Conservation (phyloP, 352 stramenopile species). For the Aphanomyces astaci region DNA sequence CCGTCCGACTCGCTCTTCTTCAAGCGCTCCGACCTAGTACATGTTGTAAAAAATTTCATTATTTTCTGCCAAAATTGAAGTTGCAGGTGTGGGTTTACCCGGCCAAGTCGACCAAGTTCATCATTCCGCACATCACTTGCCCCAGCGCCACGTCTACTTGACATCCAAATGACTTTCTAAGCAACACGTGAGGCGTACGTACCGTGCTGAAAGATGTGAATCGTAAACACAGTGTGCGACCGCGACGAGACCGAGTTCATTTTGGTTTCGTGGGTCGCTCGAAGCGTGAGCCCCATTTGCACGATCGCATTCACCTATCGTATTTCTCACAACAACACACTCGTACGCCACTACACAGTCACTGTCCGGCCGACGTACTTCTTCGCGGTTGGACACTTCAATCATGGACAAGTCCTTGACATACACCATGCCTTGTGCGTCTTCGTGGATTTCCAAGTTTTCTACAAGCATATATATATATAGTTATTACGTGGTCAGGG, state of each 20-base stretch:
- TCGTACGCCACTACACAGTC: not conserved
- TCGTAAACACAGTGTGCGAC: constrained; percentile 82
- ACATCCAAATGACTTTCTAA: not conserved
- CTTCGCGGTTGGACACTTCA: constrained; percentile 76
- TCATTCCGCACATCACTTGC: constrained; percentile 76
- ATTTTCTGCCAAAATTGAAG: not conserved
- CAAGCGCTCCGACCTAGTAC: constrained; percentile 52
- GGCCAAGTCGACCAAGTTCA: constrained; percentile 80
- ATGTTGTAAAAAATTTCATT: not conserved
- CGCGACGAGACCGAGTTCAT: constrained; percentile 88
- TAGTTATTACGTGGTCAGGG: no score
- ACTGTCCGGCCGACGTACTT: constrained; percentile 33
- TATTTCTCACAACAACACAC: not conserved
- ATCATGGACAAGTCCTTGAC: constrained; percentile 90
- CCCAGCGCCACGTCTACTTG: constrained; percentile 45
- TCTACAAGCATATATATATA: constrained; percentile 35
- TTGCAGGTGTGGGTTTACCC: constrained; percentile 27
- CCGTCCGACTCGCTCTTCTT: constrained; percentile 85
- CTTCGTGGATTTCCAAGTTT: constrained; percentile 90
- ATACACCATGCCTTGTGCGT: constrained; percentile 86
- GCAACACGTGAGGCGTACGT: not conserved
- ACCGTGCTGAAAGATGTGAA: constrained; percentile 81
- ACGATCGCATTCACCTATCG: constrained; percentile 62
- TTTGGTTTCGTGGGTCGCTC: constrained; percentile 88
- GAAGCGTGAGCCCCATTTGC: constrained; percentile 72